phyloP scores from a whole-genome alignment of 2,329 filamentous ascomycete species.

The Pochonia chlamydosporia region DNA sequence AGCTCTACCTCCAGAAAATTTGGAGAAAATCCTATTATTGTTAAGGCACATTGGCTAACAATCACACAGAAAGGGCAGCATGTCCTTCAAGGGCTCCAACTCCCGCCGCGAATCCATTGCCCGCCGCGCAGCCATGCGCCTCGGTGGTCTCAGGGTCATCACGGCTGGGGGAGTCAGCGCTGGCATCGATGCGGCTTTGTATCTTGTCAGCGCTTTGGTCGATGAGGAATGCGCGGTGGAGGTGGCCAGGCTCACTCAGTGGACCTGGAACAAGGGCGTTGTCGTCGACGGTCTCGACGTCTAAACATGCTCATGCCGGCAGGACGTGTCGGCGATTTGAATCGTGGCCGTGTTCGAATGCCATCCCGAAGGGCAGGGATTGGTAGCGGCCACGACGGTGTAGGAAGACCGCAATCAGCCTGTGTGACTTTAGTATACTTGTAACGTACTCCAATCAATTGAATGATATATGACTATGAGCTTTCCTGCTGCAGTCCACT shows the following conservation, averaged over 20 bases:
- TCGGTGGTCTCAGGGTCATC: conserved; percentile 66
- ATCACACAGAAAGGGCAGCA: conserved; percentile 66
- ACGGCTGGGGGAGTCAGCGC: conserved; percentile 74
- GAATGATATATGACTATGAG: not conserved
- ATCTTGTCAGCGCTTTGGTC: conserved; percentile 78
- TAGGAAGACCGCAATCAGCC: conserved; percentile 4
- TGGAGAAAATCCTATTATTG: not conserved
- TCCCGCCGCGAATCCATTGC: conserved; percentile 73
- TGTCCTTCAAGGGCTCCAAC: conserved; percentile 72
- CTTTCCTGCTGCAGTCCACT: too few species aligned
- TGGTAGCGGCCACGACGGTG: conserved; percentile 1
- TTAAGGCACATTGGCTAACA: conserved; percentile 15
- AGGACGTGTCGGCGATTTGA: conserved; percentile 12
- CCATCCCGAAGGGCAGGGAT: not conserved
- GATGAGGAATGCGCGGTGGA: conserved; percentile 71
- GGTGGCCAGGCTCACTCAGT: conserved; percentile 70
- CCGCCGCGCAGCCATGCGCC: conserved; percentile 69
- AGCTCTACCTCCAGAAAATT: conserved; percentile 16
- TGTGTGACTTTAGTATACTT: conserved; percentile 5
- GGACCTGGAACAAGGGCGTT: conserved; percentile 79
- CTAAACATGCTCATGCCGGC: conserved; percentile 36
- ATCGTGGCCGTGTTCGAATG: conserved; percentile 2
- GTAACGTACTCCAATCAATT: conserved; percentile 7
- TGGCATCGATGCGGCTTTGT: conserved; percentile 78
- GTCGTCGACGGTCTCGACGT: conserved; percentile 83